A percentile compares a stretch with the other conserved stretches of the same genome.
Conservation (phyloP, 192 early-diverging fungal species). For the Umbelopsis sp. region DNA sequence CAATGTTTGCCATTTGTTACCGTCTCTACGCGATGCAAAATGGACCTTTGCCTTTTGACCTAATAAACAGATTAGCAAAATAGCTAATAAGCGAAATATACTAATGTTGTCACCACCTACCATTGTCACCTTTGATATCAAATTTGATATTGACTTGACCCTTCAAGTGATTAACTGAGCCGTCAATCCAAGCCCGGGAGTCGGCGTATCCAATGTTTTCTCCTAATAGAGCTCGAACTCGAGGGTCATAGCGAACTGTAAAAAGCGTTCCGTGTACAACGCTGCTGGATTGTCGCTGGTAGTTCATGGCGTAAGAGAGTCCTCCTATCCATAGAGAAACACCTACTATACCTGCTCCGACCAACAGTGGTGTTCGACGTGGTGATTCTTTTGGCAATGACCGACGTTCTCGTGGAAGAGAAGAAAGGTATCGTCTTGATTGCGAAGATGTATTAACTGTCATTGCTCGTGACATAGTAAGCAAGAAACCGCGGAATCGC, state of each 20-base stretch:
- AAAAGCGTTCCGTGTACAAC: conserved; percentile 62
- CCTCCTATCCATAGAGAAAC: conserved; percentile 53
- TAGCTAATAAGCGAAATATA: background rate
- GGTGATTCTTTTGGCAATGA: background rate
- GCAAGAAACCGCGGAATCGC: background rate
- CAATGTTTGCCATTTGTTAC: background rate
- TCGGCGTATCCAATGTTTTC: conserved; percentile 55
- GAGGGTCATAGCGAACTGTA: conserved; percentile 53
- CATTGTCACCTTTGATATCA: conserved; percentile 51
- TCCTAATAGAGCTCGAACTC: conserved; percentile 50
- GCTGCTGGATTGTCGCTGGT: conserved; percentile 56
- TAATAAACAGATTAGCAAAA: background rate
- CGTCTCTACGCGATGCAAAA: conserved; percentile 13
- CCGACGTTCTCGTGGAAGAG: background rate
- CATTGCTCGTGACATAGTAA: background rate
- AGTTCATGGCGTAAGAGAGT: conserved; percentile 53
- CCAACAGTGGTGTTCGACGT: conserved; percentile 19
- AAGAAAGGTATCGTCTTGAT: background rate
- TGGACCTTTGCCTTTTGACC: conserved; percentile 1
- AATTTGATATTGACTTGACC: conserved; percentile 58
- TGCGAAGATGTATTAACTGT: background rate
- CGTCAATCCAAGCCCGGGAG: conserved; percentile 63
- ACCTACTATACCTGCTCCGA: conserved; percentile 42
- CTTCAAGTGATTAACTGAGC: conserved; percentile 62
- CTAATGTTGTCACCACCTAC: conserved; percentile 17